Percentiles rank a stretch among this genome's conserved stretches.
These are phyloP conservation scores for Viridothelium virens DNA, from an alignment of 495 filamentous ascomycete species.

Conservation along the genomic window DNA sequence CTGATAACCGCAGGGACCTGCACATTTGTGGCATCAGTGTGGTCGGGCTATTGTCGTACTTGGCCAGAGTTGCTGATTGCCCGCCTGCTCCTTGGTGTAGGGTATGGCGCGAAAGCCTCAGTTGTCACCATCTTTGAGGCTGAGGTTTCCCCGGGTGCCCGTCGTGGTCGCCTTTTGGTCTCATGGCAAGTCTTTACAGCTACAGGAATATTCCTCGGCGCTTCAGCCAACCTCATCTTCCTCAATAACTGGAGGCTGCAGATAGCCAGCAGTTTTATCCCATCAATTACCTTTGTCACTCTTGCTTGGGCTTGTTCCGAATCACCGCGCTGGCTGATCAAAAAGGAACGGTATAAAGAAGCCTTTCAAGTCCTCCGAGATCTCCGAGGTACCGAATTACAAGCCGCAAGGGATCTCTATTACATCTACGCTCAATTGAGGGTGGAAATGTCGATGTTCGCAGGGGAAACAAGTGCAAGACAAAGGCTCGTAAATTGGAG, in stretches of 20 bases:
- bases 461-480: not conserved
- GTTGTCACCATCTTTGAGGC: conserved; percentile 54
- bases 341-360: conserved; percentile 46
- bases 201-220: conserved; percentile 57
- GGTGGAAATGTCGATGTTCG: conserved; percentile 8
- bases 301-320: conserved; percentile 70
- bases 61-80: conserved; percentile 23
- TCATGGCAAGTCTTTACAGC: conserved; percentile 52
- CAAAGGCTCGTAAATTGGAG: conserved; percentile 9
- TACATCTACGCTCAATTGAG: conserved; percentile 47
- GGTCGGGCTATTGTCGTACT: conserved; percentile 9
- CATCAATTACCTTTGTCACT: conserved; percentile 56
- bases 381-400: conserved; percentile 55
- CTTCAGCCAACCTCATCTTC: conserved; percentile 53
- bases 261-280: conserved; percentile 70
- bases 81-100: conserved; percentile 25
- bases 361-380: conserved; percentile 41
- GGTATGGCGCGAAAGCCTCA: conserved; percentile 23
- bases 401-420: conserved; percentile 71
- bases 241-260: conserved; percentile 50
- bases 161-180: conserved; percentile 59
- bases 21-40: conserved; percentile 13
- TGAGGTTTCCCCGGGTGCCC: conserved; percentile 51
- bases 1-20: conserved; percentile 22
- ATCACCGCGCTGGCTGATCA: conserved; percentile 55